A percentile compares a stretch with the other conserved stretches of the same genome.
Evolutionary conservation across 306 rosid genomes (phyloP).

Genomic region (Begonia loranthoides): DNA sequence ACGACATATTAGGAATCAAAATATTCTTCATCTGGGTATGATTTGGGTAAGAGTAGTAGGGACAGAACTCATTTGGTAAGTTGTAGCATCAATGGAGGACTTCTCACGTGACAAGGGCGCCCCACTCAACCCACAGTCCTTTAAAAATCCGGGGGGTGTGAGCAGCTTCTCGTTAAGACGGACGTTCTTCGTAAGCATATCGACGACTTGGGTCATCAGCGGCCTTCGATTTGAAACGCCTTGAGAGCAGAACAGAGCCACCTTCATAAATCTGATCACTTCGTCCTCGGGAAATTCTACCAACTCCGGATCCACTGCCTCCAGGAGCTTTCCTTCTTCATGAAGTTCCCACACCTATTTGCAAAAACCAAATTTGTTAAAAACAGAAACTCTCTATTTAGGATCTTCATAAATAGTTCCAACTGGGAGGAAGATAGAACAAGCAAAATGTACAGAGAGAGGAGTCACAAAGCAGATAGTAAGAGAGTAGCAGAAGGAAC

Average conservation of each 20-base stretch:
- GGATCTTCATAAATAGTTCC: neutral
- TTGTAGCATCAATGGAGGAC: conserved; percentile 11
- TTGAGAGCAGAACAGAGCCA: conserved; percentile 86
- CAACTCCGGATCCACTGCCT: conserved; percentile 55
- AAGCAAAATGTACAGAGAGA: neutral
- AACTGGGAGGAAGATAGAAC: neutral
- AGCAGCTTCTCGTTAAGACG: conserved; percentile 59
- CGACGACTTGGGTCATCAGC: conserved; percentile 52
- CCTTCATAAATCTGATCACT: conserved; percentile 64
- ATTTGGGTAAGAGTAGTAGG: conserved; percentile 37
- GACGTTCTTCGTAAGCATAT: conserved; percentile 72
- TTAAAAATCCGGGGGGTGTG: conserved; percentile 69
- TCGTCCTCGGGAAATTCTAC: conserved; percentile 52
- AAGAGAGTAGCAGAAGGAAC: conserved; percentile 6
- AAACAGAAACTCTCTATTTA: neutral
- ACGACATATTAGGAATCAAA: neutral
- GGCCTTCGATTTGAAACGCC: conserved; percentile 69
- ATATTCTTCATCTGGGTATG: conserved; percentile 39
- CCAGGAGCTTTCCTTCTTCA: conserved; percentile 55
- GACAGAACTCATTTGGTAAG: conserved; percentile 29
- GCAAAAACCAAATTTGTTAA: neutral
- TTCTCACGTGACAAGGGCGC: conserved; percentile 30
- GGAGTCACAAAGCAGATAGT: neutral
- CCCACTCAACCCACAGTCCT: conserved; percentile 19
- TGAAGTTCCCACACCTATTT: conserved; percentile 85